These are phyloP conservation scores for Botryotinia globosa DNA, from an alignment of 2,329 filamentous ascomycete species.

Conservation along the genomic window DNA sequence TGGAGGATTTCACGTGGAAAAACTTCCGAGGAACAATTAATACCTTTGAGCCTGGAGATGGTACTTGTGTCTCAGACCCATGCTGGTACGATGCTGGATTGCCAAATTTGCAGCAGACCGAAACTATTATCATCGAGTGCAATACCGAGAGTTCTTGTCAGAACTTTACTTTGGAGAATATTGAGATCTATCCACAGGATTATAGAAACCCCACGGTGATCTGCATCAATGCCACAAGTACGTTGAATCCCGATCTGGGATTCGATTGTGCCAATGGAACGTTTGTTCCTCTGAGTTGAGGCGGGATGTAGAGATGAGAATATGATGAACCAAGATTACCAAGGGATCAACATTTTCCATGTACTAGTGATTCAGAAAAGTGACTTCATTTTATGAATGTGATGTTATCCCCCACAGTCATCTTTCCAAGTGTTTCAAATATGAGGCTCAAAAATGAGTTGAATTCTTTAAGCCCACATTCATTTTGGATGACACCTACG, in stretches of 20 bases:
- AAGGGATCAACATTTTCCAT: neutral
- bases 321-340: neutral
- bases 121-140: constrained; percentile 44
- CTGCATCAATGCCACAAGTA: constrained; percentile 40
- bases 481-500: neutral
- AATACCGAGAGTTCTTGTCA: constrained; percentile 42
- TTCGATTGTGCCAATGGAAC: constrained; percentile 41
- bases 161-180: constrained; percentile 39
- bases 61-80: constrained; percentile 43
- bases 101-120: constrained; percentile 41
- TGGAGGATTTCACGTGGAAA: constrained; percentile 45
- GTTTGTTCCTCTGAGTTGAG: constrained; percentile 23
- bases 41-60: constrained; percentile 44
- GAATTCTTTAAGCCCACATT: neutral
- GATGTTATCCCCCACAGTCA: neutral
- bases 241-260: constrained; percentile 40
- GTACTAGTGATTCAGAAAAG: neutral
- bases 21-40: constrained; percentile 45
- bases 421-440: neutral
- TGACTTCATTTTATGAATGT: neutral
- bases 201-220: constrained; percentile 35
- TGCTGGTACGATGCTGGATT: constrained; percentile 46
- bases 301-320: neutral
- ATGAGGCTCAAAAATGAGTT: neutral
- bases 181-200: constrained; percentile 39